These are phyloP conservation scores for Rhododendron kiyosumense DNA, from an alignment of 148 eudicot genomes.

Conservation along the genomic window DNA sequence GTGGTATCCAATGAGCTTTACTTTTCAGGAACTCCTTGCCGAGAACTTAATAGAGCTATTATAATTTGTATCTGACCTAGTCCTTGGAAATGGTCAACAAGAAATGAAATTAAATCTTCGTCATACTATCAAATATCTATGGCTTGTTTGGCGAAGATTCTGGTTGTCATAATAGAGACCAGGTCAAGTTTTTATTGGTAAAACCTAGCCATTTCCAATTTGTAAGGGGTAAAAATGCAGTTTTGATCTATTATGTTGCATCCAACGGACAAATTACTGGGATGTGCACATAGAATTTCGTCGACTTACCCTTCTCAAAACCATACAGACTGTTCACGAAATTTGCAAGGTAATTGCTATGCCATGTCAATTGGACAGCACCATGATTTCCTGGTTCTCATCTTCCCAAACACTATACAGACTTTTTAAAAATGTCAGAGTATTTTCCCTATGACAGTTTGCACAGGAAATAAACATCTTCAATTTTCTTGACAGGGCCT, in stretches of 20 bases:
- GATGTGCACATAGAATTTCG: neutral
- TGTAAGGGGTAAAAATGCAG: neutral
- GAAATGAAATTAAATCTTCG: neutral
- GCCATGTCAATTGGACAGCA: neutral
- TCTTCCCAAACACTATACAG: neutral
- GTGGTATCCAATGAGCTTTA: neutral
- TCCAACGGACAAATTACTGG: neutral
- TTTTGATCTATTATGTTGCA: neutral
- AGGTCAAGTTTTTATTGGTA: neutral
- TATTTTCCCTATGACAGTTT: neutral
- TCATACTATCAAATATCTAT: neutral
- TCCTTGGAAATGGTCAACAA: neutral
- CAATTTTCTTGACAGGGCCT: slow-evolving; percentile 43
- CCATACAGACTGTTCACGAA: neutral
- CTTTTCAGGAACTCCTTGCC: neutral
- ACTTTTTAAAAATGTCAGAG: neutral
- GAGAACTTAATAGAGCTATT: neutral
- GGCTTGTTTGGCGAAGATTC: neutral
- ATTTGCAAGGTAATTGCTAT: neutral
- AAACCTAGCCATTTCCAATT: neutral
- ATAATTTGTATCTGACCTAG: neutral
- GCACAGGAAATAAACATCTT: neutral
- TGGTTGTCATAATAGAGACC: neutral
- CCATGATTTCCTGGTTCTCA: neutral
- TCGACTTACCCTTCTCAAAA: neutral